Percentiles rank a stretch among this genome's conserved stretches.
Conservation (phyloP, 2,329 filamentous ascomycete species). For the Capronia coronata region DNA sequence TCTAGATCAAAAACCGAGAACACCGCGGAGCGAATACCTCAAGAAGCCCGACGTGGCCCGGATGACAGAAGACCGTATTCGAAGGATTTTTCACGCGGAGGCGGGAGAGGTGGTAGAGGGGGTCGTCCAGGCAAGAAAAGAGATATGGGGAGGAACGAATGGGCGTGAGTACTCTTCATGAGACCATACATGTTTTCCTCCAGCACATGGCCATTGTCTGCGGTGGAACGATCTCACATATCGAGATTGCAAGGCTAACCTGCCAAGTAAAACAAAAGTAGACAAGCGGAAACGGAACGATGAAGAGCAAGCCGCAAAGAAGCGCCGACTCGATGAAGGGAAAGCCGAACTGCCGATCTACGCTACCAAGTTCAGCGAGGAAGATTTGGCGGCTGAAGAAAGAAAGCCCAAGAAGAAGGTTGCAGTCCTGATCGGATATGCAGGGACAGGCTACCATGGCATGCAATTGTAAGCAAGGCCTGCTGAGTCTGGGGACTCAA, state of each 20-base stretch:
- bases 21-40: constrained; percentile 5
- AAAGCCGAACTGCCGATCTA: constrained; percentile 45
- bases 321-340: constrained; percentile 46
- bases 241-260: constrained; percentile 41
- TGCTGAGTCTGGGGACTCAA: constrained; percentile 22
- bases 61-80: constrained; percentile 18
- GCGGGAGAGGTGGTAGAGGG: constrained; percentile 29
- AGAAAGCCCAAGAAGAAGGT: constrained; percentile 92
- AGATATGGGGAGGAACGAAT: constrained; percentile 61
- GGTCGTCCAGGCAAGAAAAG: constrained; percentile 46
- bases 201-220: too few relatives aligned
- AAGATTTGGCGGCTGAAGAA: constrained; percentile 82
- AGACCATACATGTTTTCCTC: too few relatives aligned
- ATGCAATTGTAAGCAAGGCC: constrained; percentile 69
- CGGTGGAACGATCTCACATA: too few relatives aligned
- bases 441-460: constrained; percentile 91
- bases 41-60: constrained; percentile 2
- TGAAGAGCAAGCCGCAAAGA: constrained; percentile 49
- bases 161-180: constrained; percentile 49
- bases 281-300: constrained; percentile 49
- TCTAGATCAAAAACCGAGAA: background rate
- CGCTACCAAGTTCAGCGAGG: constrained; percentile 57
- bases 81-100: constrained; percentile 20
- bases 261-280: constrained; percentile 42
- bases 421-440: constrained; percentile 90